Base-by-base conservation (phyloP, 2,329 filamentous ascomycete species). In the Neopestalotiopsis sp. region DNA sequence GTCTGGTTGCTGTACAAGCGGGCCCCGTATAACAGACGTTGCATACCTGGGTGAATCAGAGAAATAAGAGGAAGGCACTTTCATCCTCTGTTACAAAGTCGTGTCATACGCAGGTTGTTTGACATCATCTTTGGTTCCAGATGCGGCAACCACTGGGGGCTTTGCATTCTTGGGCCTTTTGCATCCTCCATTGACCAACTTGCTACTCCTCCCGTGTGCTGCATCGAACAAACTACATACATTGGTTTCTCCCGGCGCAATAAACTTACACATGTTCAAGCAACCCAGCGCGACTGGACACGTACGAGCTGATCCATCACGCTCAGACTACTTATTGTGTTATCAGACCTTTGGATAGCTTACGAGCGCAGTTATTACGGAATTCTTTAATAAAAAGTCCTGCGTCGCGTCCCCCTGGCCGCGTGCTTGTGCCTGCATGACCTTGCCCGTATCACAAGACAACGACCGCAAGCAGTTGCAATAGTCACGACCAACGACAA, bases 301-400 rank as follows among this genome's bases (percentile, higher is more conserved):
- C 42, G 4, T n/a, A n/a, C 42, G 42, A 49, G 42, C 42, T n/a
- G 42, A 13, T 49, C 42, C 14, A 49, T 14, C 42, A 49, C 14
- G 42, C 42, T 2, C 42, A n/a, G 42, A n/a, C 42, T 14, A n/a
- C n/a, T n/a, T 49, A 13, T 49, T 49, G 13, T 49, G 42, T 38
- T 65, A 65, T 32, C 63, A 56, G 45, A 65, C 30, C 63, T 65
- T 65, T 40, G 56, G 63, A 65, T 65, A 65, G n/a, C 13, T 57
- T 49, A 49, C 42, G 14, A n/a, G 42, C 42, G 42, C 14, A 49
- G n/a, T 49, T 49, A 7, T 49, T 49, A 49, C 42, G n/a, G n/a
- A 49, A 49, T 49, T 49, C 42, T 49, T 49, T 28, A 28, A 28
- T 28, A 28, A 49, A 13, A n/a, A 49, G 42, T 49, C 42, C 42